Evolutionary conservation across 371 early-diverging fungal genomes (phyloP).

Genomic region (Capillidium rhysosporum): DNA sequence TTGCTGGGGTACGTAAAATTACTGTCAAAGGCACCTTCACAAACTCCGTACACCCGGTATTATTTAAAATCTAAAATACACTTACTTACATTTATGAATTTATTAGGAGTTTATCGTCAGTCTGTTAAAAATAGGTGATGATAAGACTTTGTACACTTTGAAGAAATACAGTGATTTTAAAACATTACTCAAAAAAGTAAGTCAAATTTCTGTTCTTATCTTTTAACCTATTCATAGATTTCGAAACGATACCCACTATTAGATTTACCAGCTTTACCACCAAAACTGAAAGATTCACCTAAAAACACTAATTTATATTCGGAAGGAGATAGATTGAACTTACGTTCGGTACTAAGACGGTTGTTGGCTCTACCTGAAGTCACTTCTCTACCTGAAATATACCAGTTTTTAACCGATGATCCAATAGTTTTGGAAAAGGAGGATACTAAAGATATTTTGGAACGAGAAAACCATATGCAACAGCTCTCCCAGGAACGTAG

Average conservation of each 20-base stretch:
- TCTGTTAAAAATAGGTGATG: not conserved
- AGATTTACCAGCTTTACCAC: constrained; percentile 7
- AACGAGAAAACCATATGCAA: constrained; percentile 18
- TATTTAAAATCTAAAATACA: too few relatives aligned
- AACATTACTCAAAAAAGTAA: not conserved
- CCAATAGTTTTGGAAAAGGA: constrained; percentile 17
- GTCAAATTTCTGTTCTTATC: not conserved
- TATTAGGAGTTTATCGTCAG: constrained; percentile 2
- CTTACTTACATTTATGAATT: not conserved
- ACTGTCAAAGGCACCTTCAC: not conserved
- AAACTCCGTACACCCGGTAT: not conserved
- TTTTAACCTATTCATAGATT: not conserved
- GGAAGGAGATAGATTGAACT: constrained; percentile 30
- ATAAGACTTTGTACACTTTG: not conserved
- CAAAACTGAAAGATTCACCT: not conserved
- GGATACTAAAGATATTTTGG: constrained; percentile 20
- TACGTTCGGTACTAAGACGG: constrained; percentile 24
- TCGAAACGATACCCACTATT: constrained; percentile 11
- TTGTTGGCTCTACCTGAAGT: constrained; percentile 20
- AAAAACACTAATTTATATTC: constrained; percentile 10
- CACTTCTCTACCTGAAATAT: constrained; percentile 14
- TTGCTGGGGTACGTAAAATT: constrained; percentile 3
- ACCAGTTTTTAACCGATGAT: constrained; percentile 23
- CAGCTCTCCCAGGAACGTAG: constrained; percentile 21
- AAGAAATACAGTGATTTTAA: constrained; percentile 1